A percentile compares a stretch with the other conserved stretches of the same genome.
Conservation (phyloP, 805 yeast species). For the Hermanozyma aechmeae region DNA sequence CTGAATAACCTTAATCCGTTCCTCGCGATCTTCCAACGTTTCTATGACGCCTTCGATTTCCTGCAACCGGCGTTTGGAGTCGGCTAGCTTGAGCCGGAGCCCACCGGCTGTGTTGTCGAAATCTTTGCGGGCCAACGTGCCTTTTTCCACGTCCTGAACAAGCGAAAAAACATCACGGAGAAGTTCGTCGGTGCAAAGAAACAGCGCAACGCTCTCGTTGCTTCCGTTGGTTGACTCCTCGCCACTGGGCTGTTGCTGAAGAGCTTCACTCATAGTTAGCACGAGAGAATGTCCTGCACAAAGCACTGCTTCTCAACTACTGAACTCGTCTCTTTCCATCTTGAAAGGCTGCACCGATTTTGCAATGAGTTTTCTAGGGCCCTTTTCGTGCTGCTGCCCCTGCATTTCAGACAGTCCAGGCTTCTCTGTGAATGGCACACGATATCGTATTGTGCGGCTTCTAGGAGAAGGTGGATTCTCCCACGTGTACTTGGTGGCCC, state of each 20-base stretch:
- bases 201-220: too few relatives aligned
- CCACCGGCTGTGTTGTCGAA: conserved; percentile 37
- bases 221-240: not conserved
- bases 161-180: conserved; percentile 29
- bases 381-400: too few relatives aligned
- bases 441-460: conserved; percentile 56
- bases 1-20: not conserved
- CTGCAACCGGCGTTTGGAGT: conserved; percentile 24
- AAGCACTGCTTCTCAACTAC: too few relatives aligned
- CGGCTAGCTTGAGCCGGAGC: conserved; percentile 30
- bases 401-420: too few relatives aligned
- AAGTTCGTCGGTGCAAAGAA: too few relatives aligned
- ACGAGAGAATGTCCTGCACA: too few relatives aligned
- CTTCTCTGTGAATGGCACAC: conserved; percentile 53
- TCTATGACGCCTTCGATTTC: conserved; percentile 37
- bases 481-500: conserved; percentile 69
- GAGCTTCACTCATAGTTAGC: too few relatives aligned
- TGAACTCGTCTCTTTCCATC: too few relatives aligned
- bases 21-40: conserved; percentile 24
- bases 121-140: conserved; percentile 30
- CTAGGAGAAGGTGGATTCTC: conserved; percentile 89
- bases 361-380: too few relatives aligned
- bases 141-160: conserved; percentile 24
- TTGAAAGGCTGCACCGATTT: too few relatives aligned
- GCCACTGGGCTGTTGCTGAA: not conserved